Conservation (phyloP, 352 stramenopile species). For the Globisporangium nunn region DNA sequence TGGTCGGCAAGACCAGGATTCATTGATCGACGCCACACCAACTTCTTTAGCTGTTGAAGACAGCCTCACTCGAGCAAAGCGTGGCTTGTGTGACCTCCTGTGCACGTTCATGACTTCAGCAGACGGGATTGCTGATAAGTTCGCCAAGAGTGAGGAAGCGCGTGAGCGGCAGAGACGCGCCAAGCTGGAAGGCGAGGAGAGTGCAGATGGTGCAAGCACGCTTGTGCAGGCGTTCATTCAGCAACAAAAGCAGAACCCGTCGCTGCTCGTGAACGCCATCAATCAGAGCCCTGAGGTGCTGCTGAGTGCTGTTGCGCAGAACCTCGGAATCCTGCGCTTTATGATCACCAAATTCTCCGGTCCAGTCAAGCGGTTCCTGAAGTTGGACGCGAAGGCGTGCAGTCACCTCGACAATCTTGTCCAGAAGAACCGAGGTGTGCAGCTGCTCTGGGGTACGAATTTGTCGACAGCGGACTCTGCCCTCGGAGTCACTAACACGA, state of each 20-base stretch:
- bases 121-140: slow-evolving; percentile 39
- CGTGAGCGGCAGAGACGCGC: slow-evolving; percentile 18
- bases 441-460: slow-evolving; percentile 51
- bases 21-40: neutral
- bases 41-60: neutral
- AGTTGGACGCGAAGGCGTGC: slow-evolving; percentile 44
- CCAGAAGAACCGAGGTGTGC: slow-evolving; percentile 44
- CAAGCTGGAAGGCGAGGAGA: slow-evolving; percentile 17
- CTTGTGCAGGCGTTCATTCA: slow-evolving; percentile 50
- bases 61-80: slow-evolving; percentile 16
- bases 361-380: slow-evolving; percentile 58
- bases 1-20: neutral
- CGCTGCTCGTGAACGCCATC: slow-evolving; percentile 48
- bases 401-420: slow-evolving; percentile 46
- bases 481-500: slow-evolving; percentile 3
- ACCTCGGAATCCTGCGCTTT: slow-evolving; percentile 67
- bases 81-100: slow-evolving; percentile 32
- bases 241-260: slow-evolving; percentile 41
- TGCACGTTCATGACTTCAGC: slow-evolving; percentile 33
- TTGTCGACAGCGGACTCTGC: slow-evolving; percentile 2
- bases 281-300: slow-evolving; percentile 63
- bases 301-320: slow-evolving; percentile 45
- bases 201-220: slow-evolving; percentile 11
- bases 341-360: slow-evolving; percentile 61
- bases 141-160: slow-evolving; percentile 27